Evolutionary conservation across 2,329 filamentous ascomycete species (phyloP), one percentile per base, ranked within the genome.

Genomic region (Aspergillus sp.): DNA sequence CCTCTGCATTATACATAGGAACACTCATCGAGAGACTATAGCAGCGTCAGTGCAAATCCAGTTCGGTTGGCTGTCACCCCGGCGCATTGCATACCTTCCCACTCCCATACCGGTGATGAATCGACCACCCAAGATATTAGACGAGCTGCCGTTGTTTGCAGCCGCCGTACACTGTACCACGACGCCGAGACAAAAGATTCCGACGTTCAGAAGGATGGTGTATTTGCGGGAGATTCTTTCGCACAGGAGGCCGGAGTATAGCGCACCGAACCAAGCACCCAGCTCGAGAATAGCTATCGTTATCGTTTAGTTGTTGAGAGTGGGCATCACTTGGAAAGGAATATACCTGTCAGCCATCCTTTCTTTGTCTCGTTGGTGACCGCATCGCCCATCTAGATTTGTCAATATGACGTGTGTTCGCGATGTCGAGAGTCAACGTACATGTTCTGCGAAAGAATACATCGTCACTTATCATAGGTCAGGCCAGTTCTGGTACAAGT

Each of bases 251-350:
- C 87, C 85, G 2, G 83, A 87, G 38, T 87, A 76, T 3, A 92
- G 70, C 0, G 85, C 82, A 35, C 88, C 88, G n/a, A 89, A 65
- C 87, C 87, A 91, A 41, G 87, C 88, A 48, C 88, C 88, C 2
- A 91, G 80, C 65, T 90, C 87, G 22, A 91, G 81, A 57, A 90
- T 89, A 2, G 87, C 78, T 38, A 75, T 78, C 77, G 10, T 16
- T 32, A 11, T 24, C 22, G 17, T 45, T 52, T 48, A 47, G 38
- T 19, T 32, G 36, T 10, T 17, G 24, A 11, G 13, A 20, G 13
- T 20, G 13, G 45, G 30, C 7, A 26, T 7, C 10, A 6, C 32
- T 3, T 14, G 13, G 22, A 13, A 14, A 19, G 9, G 9, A n/a
- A 11, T 24, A 16, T 57, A 54, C 54, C 53, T 14, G 64, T 65